Evolutionary conservation across 495 filamentous ascomycete species (phyloP).

Genomic region (Penicillium arizonense): DNA sequence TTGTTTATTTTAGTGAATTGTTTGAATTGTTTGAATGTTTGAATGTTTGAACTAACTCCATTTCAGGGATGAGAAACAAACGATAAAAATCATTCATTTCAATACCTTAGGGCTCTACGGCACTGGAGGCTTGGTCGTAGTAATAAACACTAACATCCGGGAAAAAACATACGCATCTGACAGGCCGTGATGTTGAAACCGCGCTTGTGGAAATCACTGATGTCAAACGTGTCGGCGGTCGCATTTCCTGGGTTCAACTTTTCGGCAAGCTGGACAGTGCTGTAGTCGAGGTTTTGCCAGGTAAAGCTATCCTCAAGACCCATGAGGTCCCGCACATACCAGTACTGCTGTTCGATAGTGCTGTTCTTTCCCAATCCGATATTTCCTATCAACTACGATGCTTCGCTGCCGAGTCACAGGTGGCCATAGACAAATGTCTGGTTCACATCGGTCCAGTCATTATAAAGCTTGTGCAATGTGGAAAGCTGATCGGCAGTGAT

Average conservation of each 20-base stretch:
- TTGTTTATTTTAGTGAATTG: not conserved
- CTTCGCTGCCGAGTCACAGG: not conserved
- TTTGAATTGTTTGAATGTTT: too few species aligned
- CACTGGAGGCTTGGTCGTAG: constrained; percentile 11
- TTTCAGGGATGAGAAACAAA: constrained; percentile 48
- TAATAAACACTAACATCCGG: constrained; percentile 12
- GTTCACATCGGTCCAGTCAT: constrained; percentile 30
- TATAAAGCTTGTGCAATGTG: constrained; percentile 50
- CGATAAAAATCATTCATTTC: constrained; percentile 23
- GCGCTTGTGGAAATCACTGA: constrained; percentile 42
- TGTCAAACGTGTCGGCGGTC: constrained; percentile 48
- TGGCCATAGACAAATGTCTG: constrained; percentile 24
- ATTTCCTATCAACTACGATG: not conserved
- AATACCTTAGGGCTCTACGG: constrained; percentile 13
- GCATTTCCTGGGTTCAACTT: constrained; percentile 32
- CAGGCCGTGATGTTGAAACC: constrained; percentile 54
- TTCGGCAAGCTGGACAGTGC: constrained; percentile 25
- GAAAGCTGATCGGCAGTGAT: constrained; percentile 48
- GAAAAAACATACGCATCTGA: constrained; percentile 35
- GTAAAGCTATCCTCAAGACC: constrained; percentile 1
- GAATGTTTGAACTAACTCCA: constrained; percentile 19
- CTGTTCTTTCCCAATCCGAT: not conserved
- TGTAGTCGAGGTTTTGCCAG: constrained; percentile 5
- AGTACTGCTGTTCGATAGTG: not conserved
- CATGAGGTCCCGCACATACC: constrained; percentile 17